Evolutionary conservation across 805 yeast genomes (phyloP), one percentile per base, ranked within the genome.

Genomic region (Tetrapisispora arboricola): DNA sequence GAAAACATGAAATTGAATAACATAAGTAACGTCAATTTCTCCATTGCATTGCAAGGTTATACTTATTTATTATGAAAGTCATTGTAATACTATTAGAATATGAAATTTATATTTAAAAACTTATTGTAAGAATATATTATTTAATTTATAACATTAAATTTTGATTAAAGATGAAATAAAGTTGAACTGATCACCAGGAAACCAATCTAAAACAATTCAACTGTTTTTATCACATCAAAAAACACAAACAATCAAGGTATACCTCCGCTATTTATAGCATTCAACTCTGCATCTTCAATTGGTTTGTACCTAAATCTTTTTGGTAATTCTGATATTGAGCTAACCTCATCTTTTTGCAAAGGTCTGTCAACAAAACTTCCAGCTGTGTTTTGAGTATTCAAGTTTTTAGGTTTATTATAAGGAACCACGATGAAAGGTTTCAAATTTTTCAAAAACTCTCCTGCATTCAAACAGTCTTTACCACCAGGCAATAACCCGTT

Each of bases 241-340:
- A 16, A 5, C 6, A 20, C n/a, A 13, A 16, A 21, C 13, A 25
- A 22, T 20, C 15, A 32, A 3, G 17, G 26, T 10, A 32, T 95
- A 50, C 96, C 96, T 42, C 97, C 98, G 40, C 74, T 70, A 51
- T 78, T 73, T 51, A 90, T 76, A 48, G 76, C 73, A 10, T 84
- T 95, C 21, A 82, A 76, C 63, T 90, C 98, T 13, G 50, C 41
- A 16, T 75, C 84, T 32, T 75, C 79, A 20, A 84, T 70, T 0
- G 69, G 65, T 32, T 70, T 66, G 58, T 80, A 83, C 63, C 80
- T 78, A 68, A 83, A 87, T 58, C 92, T 75, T 46, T 63, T 48
- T 3, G 97, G 87, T 44, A 90, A 71, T 41, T 79, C 73, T 39
- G 73, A 65, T 48, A 92, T 70, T 24, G 87, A 72, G 41, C 61